phyloP scores from a whole-genome alignment of 768 basidiomycete genomes.

The Phallus indusiatus region DNA sequence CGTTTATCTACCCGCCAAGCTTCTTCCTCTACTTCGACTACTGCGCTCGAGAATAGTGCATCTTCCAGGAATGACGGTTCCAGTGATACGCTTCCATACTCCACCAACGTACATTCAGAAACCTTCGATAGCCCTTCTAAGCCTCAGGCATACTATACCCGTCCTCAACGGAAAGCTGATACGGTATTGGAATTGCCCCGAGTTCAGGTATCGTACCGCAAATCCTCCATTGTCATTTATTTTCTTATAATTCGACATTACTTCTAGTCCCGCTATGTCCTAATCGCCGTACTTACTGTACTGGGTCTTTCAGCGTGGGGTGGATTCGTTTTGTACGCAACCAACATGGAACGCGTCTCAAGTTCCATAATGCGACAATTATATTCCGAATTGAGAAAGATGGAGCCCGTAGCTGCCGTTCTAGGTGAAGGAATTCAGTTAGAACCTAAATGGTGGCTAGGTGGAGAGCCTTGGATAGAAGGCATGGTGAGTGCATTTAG shows the following conservation, averaged over 20 bases:
- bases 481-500: constrained; percentile 44
- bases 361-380: constrained; percentile 66
- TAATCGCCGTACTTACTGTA: constrained; percentile 36
- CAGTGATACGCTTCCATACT: not conserved
- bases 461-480: constrained; percentile 62
- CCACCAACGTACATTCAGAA: constrained; percentile 16
- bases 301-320: constrained; percentile 57
- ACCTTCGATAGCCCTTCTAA: constrained; percentile 36
- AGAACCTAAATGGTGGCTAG: constrained; percentile 64
- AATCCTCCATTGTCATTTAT: not conserved
- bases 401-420: constrained; percentile 36
- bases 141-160: constrained; percentile 35
- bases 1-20: not conserved
- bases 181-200: constrained; percentile 29
- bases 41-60: not conserved
- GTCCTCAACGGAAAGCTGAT: constrained; percentile 24
- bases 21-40: not conserved
- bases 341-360: constrained; percentile 70
- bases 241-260: not conserved
- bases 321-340: constrained; percentile 57
- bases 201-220: constrained; percentile 25
- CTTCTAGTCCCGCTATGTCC: constrained; percentile 43
- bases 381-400: constrained; percentile 48
- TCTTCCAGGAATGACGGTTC: not conserved
- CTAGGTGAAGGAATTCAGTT: constrained; percentile 60